Evolutionary conservation across 2,329 filamentous ascomycete genomes (phyloP).

Genomic region (Botrytis fabae): DNA sequence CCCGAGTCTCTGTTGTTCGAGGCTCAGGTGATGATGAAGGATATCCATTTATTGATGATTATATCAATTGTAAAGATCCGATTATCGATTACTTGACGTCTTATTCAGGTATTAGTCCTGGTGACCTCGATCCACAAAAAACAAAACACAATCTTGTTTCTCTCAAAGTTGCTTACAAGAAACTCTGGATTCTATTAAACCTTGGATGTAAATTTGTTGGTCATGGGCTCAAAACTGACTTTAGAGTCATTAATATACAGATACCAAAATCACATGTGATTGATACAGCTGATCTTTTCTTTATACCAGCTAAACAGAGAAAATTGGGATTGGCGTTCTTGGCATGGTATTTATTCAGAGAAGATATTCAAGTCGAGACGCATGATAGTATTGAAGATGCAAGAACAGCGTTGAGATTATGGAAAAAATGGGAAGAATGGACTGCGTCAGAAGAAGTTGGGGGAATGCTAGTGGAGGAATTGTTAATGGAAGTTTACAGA

Average conservation of each 20-base stretch:
- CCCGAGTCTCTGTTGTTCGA: slow-evolving; percentile 87
- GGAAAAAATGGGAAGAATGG: slow-evolving; percentile 86
- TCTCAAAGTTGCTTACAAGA: slow-evolving; percentile 93
- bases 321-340: slow-evolving; percentile 89
- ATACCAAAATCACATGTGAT: slow-evolving; percentile 88
- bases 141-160: slow-evolving; percentile 81
- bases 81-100: slow-evolving; percentile 95
- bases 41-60: slow-evolving; percentile 92
- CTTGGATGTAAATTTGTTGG: slow-evolving; percentile 92
- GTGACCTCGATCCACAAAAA: slow-evolving; percentile 78
- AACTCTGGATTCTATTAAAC: slow-evolving; percentile 94
- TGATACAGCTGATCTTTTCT: slow-evolving; percentile 91
- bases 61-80: slow-evolving; percentile 85
- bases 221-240: slow-evolving; percentile 91
- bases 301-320: slow-evolving; percentile 75
- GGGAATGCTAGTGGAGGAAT: slow-evolving; percentile 77
- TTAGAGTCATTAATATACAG: slow-evolving; percentile 97
- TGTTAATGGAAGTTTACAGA: slow-evolving; percentile 83
- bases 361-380: slow-evolving; percentile 88
- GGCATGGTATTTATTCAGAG: slow-evolving; percentile 85
- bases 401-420: slow-evolving; percentile 83
- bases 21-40: slow-evolving; percentile 77
- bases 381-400: slow-evolving; percentile 98
- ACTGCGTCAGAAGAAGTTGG: slow-evolving; percentile 51
- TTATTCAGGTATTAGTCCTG: slow-evolving; percentile 85